Base-by-base conservation (phyloP, 805 yeast genomes). In the Lachancea fermentati region DNA sequence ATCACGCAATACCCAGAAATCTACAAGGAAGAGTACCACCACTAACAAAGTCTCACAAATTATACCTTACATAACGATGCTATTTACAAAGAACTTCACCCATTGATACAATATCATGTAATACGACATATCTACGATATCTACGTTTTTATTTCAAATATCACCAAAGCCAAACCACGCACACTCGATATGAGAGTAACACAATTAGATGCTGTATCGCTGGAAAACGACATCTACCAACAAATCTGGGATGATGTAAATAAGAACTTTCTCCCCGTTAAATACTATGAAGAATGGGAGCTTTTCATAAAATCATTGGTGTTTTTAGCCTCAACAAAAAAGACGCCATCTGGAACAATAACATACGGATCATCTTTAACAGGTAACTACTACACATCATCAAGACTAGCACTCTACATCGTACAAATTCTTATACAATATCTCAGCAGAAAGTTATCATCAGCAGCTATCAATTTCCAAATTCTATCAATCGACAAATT, bases 171-270 rank as follows among this genome's bases (percentile, higher is more conserved):
- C 28, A 24, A 24, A 8, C 11, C 28, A 8, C 8, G 8, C 28
- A 24, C 12, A 19, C 5, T 12, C 12, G 15, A 11, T 2, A 39
- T 39, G 42, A 32, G 55, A 11, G 57, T 55, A 2, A 48, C 54
- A 1, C 52, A 52, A 28, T 34, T 55, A 8, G 62, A 57, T 37
- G 46, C 57, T 0, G 18, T 33, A 2, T 45, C 48, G 13, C 42
- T 57, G 17, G 55, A 55, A 26, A 33, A 36, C 14, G 59, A 56
- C 28, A 31, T 57, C 4, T 31, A 40, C 30, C 26, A 30, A 2
- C 24, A 45, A 6, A 41, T 56, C 17, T 50, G 55, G 50, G 16
- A 42, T 6, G 41, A 43, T 6, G 38, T 51, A 15, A 35, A 48
- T 3, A 33, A 39, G 11, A 36, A 39, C 3, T 4, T 54, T 2